phyloP scores from a whole-genome alignment of 2,329 filamentous ascomycete species.

The Hypoxylon sp. region DNA sequence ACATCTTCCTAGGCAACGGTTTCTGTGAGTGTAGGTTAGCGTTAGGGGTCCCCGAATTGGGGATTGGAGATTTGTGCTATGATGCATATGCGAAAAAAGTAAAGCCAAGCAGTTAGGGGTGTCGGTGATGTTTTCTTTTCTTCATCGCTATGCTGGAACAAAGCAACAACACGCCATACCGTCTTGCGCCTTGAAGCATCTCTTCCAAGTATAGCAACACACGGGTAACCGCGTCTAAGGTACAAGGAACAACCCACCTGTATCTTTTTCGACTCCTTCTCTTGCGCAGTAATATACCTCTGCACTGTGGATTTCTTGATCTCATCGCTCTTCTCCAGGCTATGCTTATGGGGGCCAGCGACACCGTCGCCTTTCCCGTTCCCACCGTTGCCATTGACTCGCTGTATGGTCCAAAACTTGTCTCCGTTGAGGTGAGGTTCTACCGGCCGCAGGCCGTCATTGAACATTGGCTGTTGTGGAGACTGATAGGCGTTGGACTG shows the following conservation, averaged over 20 bases:
- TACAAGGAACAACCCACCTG: slow-evolving; percentile 54
- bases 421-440: slow-evolving; percentile 55
- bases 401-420: slow-evolving; percentile 77
- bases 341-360: slow-evolving; percentile 77
- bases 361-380: slow-evolving; percentile 77
- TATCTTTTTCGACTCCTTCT: slow-evolving; percentile 70
- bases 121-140: neutral
- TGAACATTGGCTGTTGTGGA: slow-evolving; percentile 38
- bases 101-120: neutral
- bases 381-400: slow-evolving; percentile 78
- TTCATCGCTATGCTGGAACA: slow-evolving; percentile 8
- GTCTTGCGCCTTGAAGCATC: slow-evolving; percentile 13
- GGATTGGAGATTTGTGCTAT: slow-evolving; percentile 2
- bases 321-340: slow-evolving; percentile 75
- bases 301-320: slow-evolving; percentile 84
- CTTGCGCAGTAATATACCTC: slow-evolving; percentile 68
- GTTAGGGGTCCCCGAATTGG: neutral
- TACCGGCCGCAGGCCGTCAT: slow-evolving; percentile 44
- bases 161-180: slow-evolving; percentile 10
- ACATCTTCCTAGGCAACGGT: slow-evolving; percentile 75
- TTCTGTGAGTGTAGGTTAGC: slow-evolving; percentile 62
- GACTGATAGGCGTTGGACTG: slow-evolving; percentile 35
- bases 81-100: neutral
- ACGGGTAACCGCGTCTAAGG: slow-evolving; percentile 18
- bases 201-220: slow-evolving; percentile 27